Percentiles rank a stretch among this genome's conserved stretches.
phyloP scores from a whole-genome alignment of 2,329 filamentous ascomycete genomes.

The Chaetomium olivaceum region DNA sequence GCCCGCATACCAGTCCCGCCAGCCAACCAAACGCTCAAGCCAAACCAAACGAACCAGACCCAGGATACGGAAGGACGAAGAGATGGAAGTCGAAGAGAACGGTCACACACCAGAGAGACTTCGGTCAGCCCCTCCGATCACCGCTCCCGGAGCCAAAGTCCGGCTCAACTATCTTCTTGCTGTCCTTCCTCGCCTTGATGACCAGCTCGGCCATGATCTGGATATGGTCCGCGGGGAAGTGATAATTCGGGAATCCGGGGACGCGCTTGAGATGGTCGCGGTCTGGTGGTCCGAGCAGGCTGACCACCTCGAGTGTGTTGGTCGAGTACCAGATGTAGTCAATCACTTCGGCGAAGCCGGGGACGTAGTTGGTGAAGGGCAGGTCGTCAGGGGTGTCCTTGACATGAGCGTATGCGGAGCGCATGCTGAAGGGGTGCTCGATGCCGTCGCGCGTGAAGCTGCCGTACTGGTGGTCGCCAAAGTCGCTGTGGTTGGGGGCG shows the following conservation, averaged over 20 bases:
- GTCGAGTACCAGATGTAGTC: constrained; percentile 99
- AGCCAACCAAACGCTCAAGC: constrained; percentile 15
- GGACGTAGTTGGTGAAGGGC: constrained; percentile 94
- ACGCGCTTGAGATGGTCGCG: constrained; percentile 81
- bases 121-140: constrained; percentile 31
- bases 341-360: constrained; percentile 86
- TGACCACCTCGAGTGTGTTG: constrained; percentile 80
- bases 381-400: constrained; percentile 81
- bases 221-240: constrained; percentile 91
- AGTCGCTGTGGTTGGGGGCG: constrained; percentile 74
- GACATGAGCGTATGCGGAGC: constrained; percentile 83
- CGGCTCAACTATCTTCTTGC: constrained; percentile 65
- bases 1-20: constrained; percentile 6
- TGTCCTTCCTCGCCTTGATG: constrained; percentile 81
- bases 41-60: constrained; percentile 12
- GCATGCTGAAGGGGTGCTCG: constrained; percentile 89
- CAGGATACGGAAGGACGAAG: constrained; percentile 1
- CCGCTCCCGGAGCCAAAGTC: constrained; percentile 54
- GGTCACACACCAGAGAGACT: not conserved
- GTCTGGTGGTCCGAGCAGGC: constrained; percentile 83
- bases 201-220: constrained; percentile 87
- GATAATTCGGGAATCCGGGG: constrained; percentile 89
- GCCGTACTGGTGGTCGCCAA: constrained; percentile 81
- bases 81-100: constrained; percentile 2
- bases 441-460: constrained; percentile 92